Base-by-base conservation (phyloP, 805 yeast species). In the Starmerella sirachaensis region DNA sequence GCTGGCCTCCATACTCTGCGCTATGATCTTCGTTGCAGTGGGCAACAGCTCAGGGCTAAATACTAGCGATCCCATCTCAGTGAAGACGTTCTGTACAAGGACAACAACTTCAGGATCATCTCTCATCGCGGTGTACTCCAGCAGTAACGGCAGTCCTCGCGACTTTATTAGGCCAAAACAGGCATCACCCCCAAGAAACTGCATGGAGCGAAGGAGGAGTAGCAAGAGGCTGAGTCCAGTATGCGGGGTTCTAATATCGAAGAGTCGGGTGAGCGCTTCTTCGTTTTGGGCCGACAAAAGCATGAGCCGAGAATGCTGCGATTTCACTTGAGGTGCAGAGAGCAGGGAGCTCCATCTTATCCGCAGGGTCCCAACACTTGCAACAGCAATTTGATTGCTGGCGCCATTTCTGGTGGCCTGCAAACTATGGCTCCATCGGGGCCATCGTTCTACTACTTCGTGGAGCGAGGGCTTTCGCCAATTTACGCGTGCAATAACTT, bases 121-220 rank as follows among this genome's bases (percentile, higher is more conserved):
- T 42, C 82, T 75, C 64, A 80, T 69, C 31, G 66, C 69, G 35
- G 75, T 71, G 32, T 84, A 59, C 13, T 68, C 63, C 51, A 82
- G 62, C 40, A 84, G 60, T 44, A 81, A 76, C 19, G 94, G 94
- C 1, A 83, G 57, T 20, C 85, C 65, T 36, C 70, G 61, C 2
- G 62, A 56, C 8, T 63, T 54, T 26, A 78, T 58, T 38, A 70
- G 68, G 3, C 73, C 73, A 30, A 72, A 67, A 28, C 79, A 55
- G 7, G 73, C 60, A 0, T 65, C 53, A 1, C 78, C 72, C 29
- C 68, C 65, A 1, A 78, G 68, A 0, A 81, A 68, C 30, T 61
- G 62, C 37, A 76, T 57, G 38, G 74, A 62, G 33, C 68, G 71
- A 23, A 64, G 19, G 1, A 36, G n/a, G 27, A 48, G 29, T 4